phyloP scores from a whole-genome alignment of 2,329 filamentous ascomycete genomes.

The Aphanoascus verrucosus region DNA sequence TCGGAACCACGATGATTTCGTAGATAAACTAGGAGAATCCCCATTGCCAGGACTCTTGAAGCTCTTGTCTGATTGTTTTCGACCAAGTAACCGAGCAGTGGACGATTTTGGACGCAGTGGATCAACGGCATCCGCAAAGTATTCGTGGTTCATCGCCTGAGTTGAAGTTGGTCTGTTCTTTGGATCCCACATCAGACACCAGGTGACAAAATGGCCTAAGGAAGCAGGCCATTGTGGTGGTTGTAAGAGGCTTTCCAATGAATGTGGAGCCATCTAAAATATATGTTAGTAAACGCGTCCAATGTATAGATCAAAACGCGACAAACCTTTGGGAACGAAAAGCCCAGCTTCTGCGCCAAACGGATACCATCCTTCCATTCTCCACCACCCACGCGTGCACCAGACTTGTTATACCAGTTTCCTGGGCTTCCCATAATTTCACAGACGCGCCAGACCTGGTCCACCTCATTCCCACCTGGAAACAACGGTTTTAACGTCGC shows the following conservation, averaged over 20 bases:
- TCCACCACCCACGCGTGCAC: slow-evolving; percentile 76
- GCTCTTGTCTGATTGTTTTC: slow-evolving; percentile 78
- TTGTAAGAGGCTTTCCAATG: slow-evolving; percentile 88
- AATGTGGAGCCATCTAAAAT: slow-evolving; percentile 80
- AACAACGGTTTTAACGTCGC: slow-evolving; percentile 94
- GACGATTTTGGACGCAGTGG: slow-evolving; percentile 87
- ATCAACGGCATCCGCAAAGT: slow-evolving; percentile 85
- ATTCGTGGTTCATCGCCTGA: slow-evolving; percentile 91
- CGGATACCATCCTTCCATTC: slow-evolving; percentile 95
- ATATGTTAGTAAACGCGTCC: neutral
- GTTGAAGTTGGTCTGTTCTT: slow-evolving; percentile 81
- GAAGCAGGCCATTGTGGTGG: slow-evolving; percentile 82
- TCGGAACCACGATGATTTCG: slow-evolving; percentile 93
- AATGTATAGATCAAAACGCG: neutral
- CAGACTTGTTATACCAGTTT: slow-evolving; percentile 87
- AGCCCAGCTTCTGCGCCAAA: slow-evolving; percentile 88
- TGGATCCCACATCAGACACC: slow-evolving; percentile 98
- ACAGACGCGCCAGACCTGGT: slow-evolving; percentile 97
- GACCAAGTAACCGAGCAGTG: slow-evolving; percentile 68
- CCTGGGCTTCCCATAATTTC: slow-evolving; percentile 99
- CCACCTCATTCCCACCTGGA: slow-evolving; percentile 94
- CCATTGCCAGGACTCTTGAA: slow-evolving; percentile 55
- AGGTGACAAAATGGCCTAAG: slow-evolving; percentile 86
- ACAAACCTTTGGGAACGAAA: slow-evolving; percentile 78
- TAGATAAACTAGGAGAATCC: slow-evolving; percentile 50